These are phyloP conservation scores for Salvia splendens DNA, from an alignment of 257 asterid species.

Conservation along the genomic window DNA sequence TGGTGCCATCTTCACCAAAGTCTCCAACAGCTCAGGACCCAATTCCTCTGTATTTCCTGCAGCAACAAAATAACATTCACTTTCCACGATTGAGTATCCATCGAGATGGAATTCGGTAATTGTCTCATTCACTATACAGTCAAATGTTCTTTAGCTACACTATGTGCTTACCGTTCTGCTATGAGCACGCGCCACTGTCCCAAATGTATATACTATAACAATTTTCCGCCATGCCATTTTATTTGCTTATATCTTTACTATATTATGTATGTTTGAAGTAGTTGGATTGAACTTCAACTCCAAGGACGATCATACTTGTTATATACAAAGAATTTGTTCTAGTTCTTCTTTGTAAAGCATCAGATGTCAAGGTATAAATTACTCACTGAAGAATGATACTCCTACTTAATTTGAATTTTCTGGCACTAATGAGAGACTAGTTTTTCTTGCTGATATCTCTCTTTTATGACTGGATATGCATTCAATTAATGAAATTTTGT, in stretches of 20 bases:
- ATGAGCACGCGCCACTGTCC: background rate
- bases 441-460: background rate
- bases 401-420: too few relatives aligned
- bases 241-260: background rate
- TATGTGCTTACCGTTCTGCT: background rate
- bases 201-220: background rate
- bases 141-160: background rate
- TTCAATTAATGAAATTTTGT: background rate
- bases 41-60: slow-evolving; percentile 91
- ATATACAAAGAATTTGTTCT: background rate
- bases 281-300: background rate
- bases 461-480: background rate
- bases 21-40: slow-evolving; percentile 92
- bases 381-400: slow-evolving; percentile 1
- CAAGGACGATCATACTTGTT: slow-evolving; percentile 14
- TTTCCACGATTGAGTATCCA: background rate
- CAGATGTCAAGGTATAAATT: background rate
- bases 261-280: too few relatives aligned
- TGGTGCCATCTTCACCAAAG: slow-evolving; percentile 97
- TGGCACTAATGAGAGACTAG: background rate
- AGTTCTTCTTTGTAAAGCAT: background rate
- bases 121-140: background rate
- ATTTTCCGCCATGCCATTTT: background rate
- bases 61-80: slow-evolving; percentile 12
- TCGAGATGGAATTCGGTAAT: background rate